Evolutionary conservation across 441 rosid species (phyloP), one percentile per base, ranked within the genome.

Genomic region (Croton laevigatus): DNA sequence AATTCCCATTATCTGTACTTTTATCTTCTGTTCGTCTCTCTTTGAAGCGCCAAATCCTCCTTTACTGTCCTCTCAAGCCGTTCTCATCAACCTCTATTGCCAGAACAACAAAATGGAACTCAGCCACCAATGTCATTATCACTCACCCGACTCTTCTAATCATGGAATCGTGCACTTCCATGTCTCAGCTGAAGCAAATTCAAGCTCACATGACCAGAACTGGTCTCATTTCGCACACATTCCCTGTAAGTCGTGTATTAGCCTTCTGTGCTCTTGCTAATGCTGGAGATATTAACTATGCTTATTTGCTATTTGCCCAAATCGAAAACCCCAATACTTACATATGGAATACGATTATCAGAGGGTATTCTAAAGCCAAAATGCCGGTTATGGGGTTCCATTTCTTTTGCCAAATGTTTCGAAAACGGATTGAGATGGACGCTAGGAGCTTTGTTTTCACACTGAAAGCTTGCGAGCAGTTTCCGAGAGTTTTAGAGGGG

Each of bases 281-380:
- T 46, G 60, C 23, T 36, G 73, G 66, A 5, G 59, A 70, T 60
- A 46, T 70, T 7, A 59, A 48, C 12, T 45, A 70, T 34, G 73
- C 66, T 36, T 63, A 70, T 34, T 34, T 60, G 45, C 54, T 70
- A 13, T 70, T 70, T 19, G 7, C 34, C 63, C 73, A 70, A 11
- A 7, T 70, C 17, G 48, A 46, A 34, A n/a, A 14, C 34, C 73
- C 59, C 13, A 70, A 70, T 48, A 70, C 73, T 19, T 70, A 70
- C 38, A 70, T 70, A 0, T 70, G 73, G 73, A 70, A 70, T 70
- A 70, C 73, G 19, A 70, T 70, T 59, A 48, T 70, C 59, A 70
- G 73, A 70, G 73, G 73, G 0, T 70, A 44, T 27, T 48, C 37
- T 17, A 59, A 60, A 7, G 32, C 66, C 48, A 46, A 36, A n/a